Base-by-base conservation (phyloP, 257 asterid genomes). In the Nicotiana noctiflora region DNA sequence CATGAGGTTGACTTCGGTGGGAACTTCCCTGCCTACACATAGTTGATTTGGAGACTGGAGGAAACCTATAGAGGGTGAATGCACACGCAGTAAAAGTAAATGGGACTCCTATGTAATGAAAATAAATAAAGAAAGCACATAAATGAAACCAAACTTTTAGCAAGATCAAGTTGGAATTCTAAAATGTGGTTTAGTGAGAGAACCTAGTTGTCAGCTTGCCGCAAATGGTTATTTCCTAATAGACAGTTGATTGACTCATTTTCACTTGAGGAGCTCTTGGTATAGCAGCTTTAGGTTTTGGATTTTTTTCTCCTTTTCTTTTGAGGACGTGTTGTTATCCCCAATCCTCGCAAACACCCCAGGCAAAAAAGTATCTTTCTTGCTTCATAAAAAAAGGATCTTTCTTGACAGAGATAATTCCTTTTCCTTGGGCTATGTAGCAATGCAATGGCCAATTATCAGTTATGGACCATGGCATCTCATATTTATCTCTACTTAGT, bases 131-230 rank as follows among this genome's bases (percentile, higher is more conserved):
- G n/a, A 40, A 11, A 37, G 76, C 31, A n/a, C 31, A 37, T 68
- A 68, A 68, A 68, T 68, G 76, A 68, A 19, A 15, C 76, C 56
- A 68, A 40, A 68, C 32, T 68, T 68, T 68, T 37, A 68, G 55
- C 32, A 68, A 37, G 56, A 67, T 67, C 55, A 67, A 18, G 55
- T 37, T 67, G 29, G 8, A 67, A 11, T n/a, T 37, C 76, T 67
- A 67, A 68, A 37, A 68, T 68, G 31, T 68, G 76, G 76, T 67
- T 53, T 37, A 1, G 56, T 68, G 76, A 68, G 53, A n/a, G 76
- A 19, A 13, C n/a, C 32, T 37, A 19, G 6, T 40, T 68, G 56
- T 68, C 56, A 67, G 76, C 76, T 37, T 10, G n/a, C 76, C 11
- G 4, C 25, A 67, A 67, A 37, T 67, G 44, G 53, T 37, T n/a